phyloP scores from a whole-genome alignment of 1,139 yeast species.

The Blastobotrys aristatus region DNA sequence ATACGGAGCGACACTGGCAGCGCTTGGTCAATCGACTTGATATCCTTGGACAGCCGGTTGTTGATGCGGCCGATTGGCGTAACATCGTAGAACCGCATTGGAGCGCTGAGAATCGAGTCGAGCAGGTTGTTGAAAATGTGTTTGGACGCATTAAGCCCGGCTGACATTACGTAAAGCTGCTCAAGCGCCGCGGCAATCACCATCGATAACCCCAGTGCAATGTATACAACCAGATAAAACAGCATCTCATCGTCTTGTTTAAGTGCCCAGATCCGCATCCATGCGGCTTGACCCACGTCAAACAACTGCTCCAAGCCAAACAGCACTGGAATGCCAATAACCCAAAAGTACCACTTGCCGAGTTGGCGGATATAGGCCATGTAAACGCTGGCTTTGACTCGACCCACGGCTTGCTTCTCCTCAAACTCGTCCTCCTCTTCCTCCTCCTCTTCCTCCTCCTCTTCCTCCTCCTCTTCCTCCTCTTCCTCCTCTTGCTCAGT shows the following conservation, averaged over 20 bases:
- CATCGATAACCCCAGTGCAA: constrained; percentile 60
- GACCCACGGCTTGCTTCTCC: constrained; percentile 80
- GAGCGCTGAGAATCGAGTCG: constrained; percentile 60
- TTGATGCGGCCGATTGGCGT: constrained; percentile 95
- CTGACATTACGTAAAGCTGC: constrained; percentile 58
- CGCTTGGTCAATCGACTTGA: constrained; percentile 90
- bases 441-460: constrained; percentile 1
- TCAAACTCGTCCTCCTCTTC: constrained; percentile 91
- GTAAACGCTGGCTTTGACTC: constrained; percentile 68
- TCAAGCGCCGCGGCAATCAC: constrained; percentile 14
- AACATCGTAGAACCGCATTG: constrained; percentile 82
- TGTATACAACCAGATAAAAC: constrained; percentile 52
- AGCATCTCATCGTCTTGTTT: constrained; percentile 51
- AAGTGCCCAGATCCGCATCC: constrained; percentile 76
- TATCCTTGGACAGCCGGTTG: constrained; percentile 94
- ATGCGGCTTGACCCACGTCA: constrained; percentile 67
- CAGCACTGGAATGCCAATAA: constrained; percentile 39
- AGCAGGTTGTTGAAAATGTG: constrained; percentile 64
- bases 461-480: not conserved
- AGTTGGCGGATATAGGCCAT: constrained; percentile 57
- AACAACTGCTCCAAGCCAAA: constrained; percentile 54
- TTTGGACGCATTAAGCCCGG: constrained; percentile 69
- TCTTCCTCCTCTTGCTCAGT: constrained; percentile 45
- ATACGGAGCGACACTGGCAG: constrained; percentile 32
- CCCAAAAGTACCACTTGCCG: constrained; percentile 55